These are phyloP conservation scores for Acanthamoeba triangularis DNA, from an alignment of 208 protist genomes.

Conservation along the genomic window DNA sequence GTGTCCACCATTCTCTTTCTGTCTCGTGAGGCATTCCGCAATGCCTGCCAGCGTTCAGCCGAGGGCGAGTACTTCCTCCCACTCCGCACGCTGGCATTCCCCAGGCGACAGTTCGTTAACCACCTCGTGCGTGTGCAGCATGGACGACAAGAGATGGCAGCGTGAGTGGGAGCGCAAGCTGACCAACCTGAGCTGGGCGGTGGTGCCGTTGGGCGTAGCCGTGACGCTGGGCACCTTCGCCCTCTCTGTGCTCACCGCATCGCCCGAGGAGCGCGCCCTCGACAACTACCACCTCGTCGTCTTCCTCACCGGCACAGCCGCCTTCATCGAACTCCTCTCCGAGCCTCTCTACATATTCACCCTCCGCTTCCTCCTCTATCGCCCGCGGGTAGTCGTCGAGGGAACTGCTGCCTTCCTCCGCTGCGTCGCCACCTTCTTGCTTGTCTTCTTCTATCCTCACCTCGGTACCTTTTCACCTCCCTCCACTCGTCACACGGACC, in stretches of 20 bases:
- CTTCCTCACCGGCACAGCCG: slow-evolving; percentile 10
- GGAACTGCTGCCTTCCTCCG: slow-evolving; percentile 25
- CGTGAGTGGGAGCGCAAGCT: slow-evolving; percentile 32
- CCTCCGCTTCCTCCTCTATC: slow-evolving; percentile 23
- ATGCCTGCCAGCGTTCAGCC: slow-evolving; percentile 45
- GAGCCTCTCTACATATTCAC: slow-evolving; percentile 64
- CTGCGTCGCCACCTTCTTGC: slow-evolving; percentile 32
- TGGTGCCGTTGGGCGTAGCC: slow-evolving; percentile 34
- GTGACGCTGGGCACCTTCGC: slow-evolving; percentile 22
- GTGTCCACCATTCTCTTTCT: slow-evolving; percentile 62
- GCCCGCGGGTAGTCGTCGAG: slow-evolving; percentile 37
- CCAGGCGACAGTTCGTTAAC: too few species aligned
- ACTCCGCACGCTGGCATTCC: neutral
- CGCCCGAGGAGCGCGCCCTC: slow-evolving; percentile 16
- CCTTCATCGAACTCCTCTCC: slow-evolving; percentile 71
- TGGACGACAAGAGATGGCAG: slow-evolving; percentile 30
- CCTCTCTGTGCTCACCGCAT: slow-evolving; percentile 18
- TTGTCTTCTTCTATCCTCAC: slow-evolving; percentile 58
- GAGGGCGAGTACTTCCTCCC: slow-evolving; percentile 3
- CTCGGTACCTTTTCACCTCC: neutral
- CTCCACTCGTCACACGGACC: neutral
- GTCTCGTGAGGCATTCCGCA: slow-evolving; percentile 51
- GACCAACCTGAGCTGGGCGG: slow-evolving; percentile 45
- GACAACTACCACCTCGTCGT: slow-evolving; percentile 37
- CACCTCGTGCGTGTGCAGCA: neutral